Percentiles rank a stretch among this genome's conserved stretches.
Conservation (phyloP, 2,329 filamentous ascomycete genomes). For the Stachybotrys chlorohalonatus region DNA sequence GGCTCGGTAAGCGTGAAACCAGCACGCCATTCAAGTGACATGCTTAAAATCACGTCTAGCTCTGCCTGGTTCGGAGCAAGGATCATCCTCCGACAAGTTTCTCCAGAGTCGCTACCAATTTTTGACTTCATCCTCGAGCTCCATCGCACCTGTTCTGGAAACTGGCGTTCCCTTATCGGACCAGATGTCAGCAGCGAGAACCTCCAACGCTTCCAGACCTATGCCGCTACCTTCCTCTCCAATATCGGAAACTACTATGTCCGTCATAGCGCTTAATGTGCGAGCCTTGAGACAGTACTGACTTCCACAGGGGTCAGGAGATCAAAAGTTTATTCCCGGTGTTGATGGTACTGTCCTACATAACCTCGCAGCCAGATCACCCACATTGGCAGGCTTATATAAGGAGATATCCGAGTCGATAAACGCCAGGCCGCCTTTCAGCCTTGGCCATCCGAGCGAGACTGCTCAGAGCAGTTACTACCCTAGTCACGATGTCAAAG, state of each 20-base stretch:
- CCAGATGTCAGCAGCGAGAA: slow-evolving; percentile 32
- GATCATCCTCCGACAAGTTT: slow-evolving; percentile 49
- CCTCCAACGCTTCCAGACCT: slow-evolving; percentile 41
- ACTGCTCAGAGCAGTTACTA: slow-evolving; percentile 48
- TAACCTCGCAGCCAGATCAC: slow-evolving; percentile 29
- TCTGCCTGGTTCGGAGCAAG: slow-evolving; percentile 46
- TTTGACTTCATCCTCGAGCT: slow-evolving; percentile 52
- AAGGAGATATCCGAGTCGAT: slow-evolving; percentile 33
- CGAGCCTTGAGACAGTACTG: not conserved
- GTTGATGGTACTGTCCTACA: slow-evolving; percentile 30
- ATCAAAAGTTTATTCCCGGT: slow-evolving; percentile 50
- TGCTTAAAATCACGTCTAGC: slow-evolving; percentile 15
- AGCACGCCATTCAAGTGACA: not conserved
- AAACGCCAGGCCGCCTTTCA: slow-evolving; percentile 40
- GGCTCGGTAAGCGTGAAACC: slow-evolving; percentile 12
- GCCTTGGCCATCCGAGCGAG: slow-evolving; percentile 43
- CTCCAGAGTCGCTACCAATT: slow-evolving; percentile 46
- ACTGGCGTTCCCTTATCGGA: slow-evolving; percentile 36
- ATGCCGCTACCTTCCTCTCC: slow-evolving; percentile 46
- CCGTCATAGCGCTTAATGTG: slow-evolving; percentile 3
- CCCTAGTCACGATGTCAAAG: slow-evolving; percentile 38
- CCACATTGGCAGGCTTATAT: slow-evolving; percentile 12
- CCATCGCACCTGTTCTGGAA: slow-evolving; percentile 35
- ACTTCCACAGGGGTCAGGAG: slow-evolving; percentile 36
- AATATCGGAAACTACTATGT: slow-evolving; percentile 53